These are phyloP conservation scores for Erysimum cheiranthoides DNA, from an alignment of 345 rosid genomes.

Conservation along the genomic window DNA sequence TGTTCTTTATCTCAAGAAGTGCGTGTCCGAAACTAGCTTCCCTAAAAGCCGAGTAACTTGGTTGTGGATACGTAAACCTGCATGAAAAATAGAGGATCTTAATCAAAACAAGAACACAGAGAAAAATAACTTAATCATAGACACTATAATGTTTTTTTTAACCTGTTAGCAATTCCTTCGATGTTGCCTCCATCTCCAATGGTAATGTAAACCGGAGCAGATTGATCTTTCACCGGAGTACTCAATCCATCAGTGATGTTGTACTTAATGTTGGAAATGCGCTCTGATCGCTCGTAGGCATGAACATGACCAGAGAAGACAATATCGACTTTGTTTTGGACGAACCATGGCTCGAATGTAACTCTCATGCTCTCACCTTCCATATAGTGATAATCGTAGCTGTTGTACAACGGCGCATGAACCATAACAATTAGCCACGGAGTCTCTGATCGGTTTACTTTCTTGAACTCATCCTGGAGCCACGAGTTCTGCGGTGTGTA, in stretches of 20 bases:
- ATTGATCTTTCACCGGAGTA: constrained; percentile 50
- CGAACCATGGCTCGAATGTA: constrained; percentile 55
- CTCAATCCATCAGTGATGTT: constrained; percentile 58
- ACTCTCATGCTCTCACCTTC: constrained; percentile 66
- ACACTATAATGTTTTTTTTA: neutral
- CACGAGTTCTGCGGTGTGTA: constrained; percentile 51
- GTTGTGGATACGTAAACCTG: constrained; percentile 61
- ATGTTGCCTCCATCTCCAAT: constrained; percentile 83
- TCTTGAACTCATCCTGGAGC: constrained; percentile 46
- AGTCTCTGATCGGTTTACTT: constrained; percentile 51
- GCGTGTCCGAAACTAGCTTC: constrained; percentile 74
- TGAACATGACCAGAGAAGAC: constrained; percentile 63
- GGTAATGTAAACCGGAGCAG: constrained; percentile 66
- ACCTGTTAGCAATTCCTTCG: constrained; percentile 71
- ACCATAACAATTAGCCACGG: constrained; percentile 46
- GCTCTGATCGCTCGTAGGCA: constrained; percentile 58
- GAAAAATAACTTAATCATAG: neutral
- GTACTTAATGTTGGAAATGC: constrained; percentile 58
- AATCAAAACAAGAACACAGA: neutral
- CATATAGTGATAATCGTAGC: constrained; percentile 51
- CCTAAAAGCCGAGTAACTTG: constrained; percentile 60
- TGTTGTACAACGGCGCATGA: constrained; percentile 49
- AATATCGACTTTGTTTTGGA: constrained; percentile 53
- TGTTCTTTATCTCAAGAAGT: constrained; percentile 57
- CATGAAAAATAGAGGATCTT: neutral